These are phyloP conservation scores for Saussurea involucrata DNA, from an alignment of 129 eudicot genomes.

Conservation along the genomic window DNA sequence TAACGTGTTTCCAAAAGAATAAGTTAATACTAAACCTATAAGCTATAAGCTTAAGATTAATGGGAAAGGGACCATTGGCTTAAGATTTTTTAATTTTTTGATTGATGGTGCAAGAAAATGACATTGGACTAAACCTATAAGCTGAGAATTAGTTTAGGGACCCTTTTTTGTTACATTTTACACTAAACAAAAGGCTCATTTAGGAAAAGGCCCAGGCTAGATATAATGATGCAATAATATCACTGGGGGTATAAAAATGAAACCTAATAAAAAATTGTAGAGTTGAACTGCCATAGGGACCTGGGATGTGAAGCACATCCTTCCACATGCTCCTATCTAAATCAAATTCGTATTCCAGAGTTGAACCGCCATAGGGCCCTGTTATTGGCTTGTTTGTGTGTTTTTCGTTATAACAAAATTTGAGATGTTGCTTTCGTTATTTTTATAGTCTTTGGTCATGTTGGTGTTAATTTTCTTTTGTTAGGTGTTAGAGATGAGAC, in stretches of 20 bases:
- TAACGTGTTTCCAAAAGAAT: neutral
- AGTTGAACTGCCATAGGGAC: neutral
- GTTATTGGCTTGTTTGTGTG: neutral
- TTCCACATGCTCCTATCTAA: neutral
- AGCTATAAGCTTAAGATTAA: neutral
- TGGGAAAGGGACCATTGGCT: neutral
- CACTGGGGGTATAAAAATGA: neutral
- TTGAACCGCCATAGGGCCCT: too few species aligned
- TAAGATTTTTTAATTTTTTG: neutral
- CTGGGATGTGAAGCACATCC: neutral
- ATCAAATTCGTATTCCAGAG: neutral
- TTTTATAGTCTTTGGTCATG: neutral
- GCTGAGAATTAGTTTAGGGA: neutral
- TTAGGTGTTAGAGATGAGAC: conserved; percentile 41
- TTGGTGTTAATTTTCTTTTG: conserved; percentile 13
- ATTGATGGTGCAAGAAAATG: neutral
- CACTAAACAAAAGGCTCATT: neutral
- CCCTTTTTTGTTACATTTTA: neutral
- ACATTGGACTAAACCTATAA: neutral
- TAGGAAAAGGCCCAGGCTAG: neutral
- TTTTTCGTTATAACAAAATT: neutral
- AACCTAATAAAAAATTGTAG: neutral
- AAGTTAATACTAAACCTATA: neutral
- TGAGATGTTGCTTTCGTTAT: neutral
- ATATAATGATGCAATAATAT: neutral